Evolutionary conservation across 192 early-diverging fungal species (phyloP).

Genomic region (Podochytrium sp.): DNA sequence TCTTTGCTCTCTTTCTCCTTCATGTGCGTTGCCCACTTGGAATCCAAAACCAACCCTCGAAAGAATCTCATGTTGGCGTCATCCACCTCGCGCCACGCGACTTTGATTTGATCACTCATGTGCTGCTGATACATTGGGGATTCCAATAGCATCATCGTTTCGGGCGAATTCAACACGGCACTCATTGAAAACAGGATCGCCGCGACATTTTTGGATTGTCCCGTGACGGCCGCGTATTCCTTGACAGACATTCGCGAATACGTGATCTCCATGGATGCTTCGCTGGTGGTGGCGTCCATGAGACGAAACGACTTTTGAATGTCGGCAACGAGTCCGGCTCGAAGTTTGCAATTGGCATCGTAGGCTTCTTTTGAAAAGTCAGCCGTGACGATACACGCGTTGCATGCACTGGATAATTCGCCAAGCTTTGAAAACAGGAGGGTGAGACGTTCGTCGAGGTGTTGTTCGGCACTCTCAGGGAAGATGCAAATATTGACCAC

Average conservation of each 20-base stretch:
- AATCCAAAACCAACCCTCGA: no score
- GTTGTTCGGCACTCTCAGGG: constrained; percentile 27
- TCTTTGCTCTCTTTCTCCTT: no score
- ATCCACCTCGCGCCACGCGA: no score
- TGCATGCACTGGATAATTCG: not conserved
- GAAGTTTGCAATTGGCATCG: not conserved
- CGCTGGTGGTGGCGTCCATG: constrained; percentile 1
- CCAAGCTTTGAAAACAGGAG: not conserved
- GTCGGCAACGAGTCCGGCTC: not conserved
- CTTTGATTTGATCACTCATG: no score
- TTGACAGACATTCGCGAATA: constrained; percentile 18
- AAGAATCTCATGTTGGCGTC: no score
- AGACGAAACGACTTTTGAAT: constrained; percentile 4
- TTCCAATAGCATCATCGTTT: not conserved
- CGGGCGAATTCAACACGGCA: not conserved
- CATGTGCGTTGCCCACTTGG: no score
- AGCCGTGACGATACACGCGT: not conserved
- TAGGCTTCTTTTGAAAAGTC: not conserved
- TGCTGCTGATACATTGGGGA: not conserved
- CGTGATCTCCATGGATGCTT: constrained; percentile 19
- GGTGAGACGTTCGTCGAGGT: not conserved
- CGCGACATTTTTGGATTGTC: not conserved
- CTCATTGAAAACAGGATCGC: constrained; percentile 18
- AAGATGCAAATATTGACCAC: constrained; percentile 20
- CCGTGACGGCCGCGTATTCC: not conserved